Percentiles rank a stretch among this genome's conserved stretches.
Conservation (phyloP, 2,329 filamentous ascomycete genomes). For the Macrophomina pseudophaseolina region DNA sequence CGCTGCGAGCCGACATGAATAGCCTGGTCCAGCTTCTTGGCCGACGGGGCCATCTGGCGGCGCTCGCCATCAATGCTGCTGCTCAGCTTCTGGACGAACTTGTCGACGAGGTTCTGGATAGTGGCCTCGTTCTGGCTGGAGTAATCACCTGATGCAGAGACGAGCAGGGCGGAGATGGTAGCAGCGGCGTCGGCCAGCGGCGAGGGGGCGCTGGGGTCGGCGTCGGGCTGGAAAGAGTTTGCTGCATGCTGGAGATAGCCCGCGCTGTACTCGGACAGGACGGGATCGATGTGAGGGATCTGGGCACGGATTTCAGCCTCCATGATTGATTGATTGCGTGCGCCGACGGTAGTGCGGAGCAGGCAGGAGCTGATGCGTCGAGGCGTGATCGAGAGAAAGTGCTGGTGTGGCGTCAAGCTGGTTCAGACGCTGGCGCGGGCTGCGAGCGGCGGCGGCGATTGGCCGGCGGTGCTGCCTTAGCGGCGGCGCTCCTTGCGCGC, state of each 20-base stretch:
- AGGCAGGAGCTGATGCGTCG: slow-evolving; percentile 1
- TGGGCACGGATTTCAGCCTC: slow-evolving; percentile 85
- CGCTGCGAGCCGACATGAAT: slow-evolving; percentile 92
- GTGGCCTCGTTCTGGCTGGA: slow-evolving; percentile 73
- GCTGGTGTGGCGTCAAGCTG: slow-evolving; percentile 8
- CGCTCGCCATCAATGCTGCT: slow-evolving; percentile 72
- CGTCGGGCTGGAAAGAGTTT: slow-evolving; percentile 76
- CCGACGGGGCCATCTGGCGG: slow-evolving; percentile 73
- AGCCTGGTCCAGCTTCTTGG: slow-evolving; percentile 88
- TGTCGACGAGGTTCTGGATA: slow-evolving; percentile 82
- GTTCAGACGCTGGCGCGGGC: slow-evolving; percentile 3
- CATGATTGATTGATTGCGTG: slow-evolving; percentile 63
- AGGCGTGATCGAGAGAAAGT: slow-evolving; percentile 1
- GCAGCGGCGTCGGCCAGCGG: slow-evolving; percentile 84
- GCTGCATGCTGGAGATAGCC: slow-evolving; percentile 95
- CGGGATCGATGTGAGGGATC: slow-evolving; percentile 84
- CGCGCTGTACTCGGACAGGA: slow-evolving; percentile 89
- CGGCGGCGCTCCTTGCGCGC: background rate
- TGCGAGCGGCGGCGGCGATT: background rate
- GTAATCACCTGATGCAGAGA: slow-evolving; percentile 89
- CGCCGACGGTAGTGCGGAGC: slow-evolving; percentile 30
- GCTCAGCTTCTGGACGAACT: slow-evolving; percentile 84
- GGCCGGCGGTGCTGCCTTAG: background rate
- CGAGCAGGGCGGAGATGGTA: slow-evolving; percentile 82
- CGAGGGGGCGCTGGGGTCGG: slow-evolving; percentile 70